Base-by-base conservation (phyloP, 208 protist species). In the Trichomonas tenax region DNA sequence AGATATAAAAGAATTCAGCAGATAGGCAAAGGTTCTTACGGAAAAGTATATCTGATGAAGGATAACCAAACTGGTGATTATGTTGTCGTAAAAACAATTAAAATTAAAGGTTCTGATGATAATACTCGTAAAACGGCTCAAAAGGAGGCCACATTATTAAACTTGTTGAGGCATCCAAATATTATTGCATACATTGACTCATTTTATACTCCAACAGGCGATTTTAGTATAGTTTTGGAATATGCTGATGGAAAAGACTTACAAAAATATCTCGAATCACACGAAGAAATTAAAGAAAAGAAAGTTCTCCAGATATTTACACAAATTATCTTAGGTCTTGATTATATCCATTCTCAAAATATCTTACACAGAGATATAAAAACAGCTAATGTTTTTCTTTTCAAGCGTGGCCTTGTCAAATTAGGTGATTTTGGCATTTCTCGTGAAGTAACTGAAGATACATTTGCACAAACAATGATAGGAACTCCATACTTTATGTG, bases 311-410 rank as follows among this genome's bases (percentile, higher is more conserved):
- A 96, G 46, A 96, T 86, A 23, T 96, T 97, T 41, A 90, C 96
- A 26, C 96, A 97, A 49, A 96, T 97, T 41, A 96, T 96, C 23
- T 41, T 97, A 34, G 96, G 96, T 31, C 63, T 97, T 51, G 96
- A 96, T 41, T 97, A 96, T 49, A 89, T 95, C 14, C 96, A 97
- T 93, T 90, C 72, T 36, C 63, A 96, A 81, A 96, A 97, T 63
- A 48, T 97, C 40, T 82, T 97, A 45, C 97, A 97, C 84, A 96
- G 96, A 38, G 97, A 97, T 82, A 82, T 97, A n/a, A 97, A 97
- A 95, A 95, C 95, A 34, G 82, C 58, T 1, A 97, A 97, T 49
- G 90, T 97, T 63, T 96, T 97, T 9, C 82, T 97, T 26, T 63
- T 82, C 14, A 36, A 51, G 46, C 58, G 49, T 26, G 49, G 96